These are phyloP conservation scores for Solanum aculeatissimum DNA, from an alignment of 305 asterid species.

Conservation along the genomic window DNA sequence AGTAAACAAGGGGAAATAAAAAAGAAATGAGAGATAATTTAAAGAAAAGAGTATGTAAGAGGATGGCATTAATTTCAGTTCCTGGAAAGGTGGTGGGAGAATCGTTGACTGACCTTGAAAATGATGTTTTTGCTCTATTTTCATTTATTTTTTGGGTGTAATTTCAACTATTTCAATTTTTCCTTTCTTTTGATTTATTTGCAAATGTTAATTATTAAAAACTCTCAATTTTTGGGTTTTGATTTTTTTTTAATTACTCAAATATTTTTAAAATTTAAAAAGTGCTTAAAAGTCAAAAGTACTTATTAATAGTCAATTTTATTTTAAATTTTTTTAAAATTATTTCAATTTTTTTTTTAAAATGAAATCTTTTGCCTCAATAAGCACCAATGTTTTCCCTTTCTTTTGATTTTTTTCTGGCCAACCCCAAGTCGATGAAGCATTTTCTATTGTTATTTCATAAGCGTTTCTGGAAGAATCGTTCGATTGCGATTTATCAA, in stretches of 20 bases:
- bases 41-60: neutral
- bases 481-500: neutral
- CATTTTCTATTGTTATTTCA: neutral
- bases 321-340: too few species aligned
- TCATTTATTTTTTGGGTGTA: neutral
- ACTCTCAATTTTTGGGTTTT: too few species aligned
- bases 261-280: too few species aligned
- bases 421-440: neutral
- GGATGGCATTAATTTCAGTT: neutral
- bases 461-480: neutral
- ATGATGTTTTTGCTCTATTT: neutral
- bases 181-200: neutral
- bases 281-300: too few species aligned
- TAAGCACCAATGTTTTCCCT: too few species aligned
- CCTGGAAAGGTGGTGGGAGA: neutral
- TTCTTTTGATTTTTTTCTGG: too few species aligned
- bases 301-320: too few species aligned
- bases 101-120: constrained; percentile 8
- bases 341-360: too few species aligned
- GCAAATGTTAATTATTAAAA: too few species aligned
- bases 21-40: neutral
- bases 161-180: neutral
- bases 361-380: too few species aligned
- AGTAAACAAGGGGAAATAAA: neutral
- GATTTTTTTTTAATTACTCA: too few species aligned